phyloP scores from a whole-genome alignment of 2,329 filamentous ascomycete genomes.

The Boeremia lycopersici region DNA sequence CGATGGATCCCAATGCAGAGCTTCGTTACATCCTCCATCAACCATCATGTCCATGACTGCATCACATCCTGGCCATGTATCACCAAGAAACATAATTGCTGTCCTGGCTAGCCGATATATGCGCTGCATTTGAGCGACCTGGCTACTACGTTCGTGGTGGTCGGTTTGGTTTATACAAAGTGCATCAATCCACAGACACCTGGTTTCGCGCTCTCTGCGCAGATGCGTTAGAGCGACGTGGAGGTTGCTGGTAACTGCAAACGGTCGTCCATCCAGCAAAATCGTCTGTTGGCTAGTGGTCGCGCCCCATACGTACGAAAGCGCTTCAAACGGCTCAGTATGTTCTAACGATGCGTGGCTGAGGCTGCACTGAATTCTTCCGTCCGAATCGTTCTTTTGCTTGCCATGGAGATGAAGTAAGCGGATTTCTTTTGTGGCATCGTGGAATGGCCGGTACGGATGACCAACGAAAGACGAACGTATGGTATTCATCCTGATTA shows the following conservation, averaged over 20 bases:
- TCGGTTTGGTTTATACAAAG: constrained; percentile 13
- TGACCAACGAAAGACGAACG: too few species aligned
- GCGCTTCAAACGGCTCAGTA: neutral
- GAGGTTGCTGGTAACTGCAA: neutral
- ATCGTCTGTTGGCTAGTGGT: neutral
- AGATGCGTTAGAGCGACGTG: neutral
- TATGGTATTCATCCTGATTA: too few species aligned
- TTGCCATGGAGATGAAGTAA: too few species aligned
- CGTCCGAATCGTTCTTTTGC: too few species aligned
- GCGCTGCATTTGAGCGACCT: neutral
- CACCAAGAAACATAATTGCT: neutral
- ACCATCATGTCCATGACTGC: neutral
- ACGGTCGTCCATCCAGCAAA: neutral
- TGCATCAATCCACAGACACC: constrained; percentile 11
- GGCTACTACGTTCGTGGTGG: neutral
- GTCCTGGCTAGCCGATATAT: neutral
- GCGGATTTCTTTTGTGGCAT: too few species aligned
- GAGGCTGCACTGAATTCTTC: neutral
- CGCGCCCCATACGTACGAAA: neutral
- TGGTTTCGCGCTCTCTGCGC: neutral
- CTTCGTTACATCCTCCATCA: neutral
- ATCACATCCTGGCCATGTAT: neutral
- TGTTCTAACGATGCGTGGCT: neutral
- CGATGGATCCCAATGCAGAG: neutral
- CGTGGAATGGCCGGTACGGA: too few species aligned